These are phyloP conservation scores for Neodidymelliopsis sp. DNA, from an alignment of 2,329 filamentous ascomycete species.

Conservation along the genomic window DNA sequence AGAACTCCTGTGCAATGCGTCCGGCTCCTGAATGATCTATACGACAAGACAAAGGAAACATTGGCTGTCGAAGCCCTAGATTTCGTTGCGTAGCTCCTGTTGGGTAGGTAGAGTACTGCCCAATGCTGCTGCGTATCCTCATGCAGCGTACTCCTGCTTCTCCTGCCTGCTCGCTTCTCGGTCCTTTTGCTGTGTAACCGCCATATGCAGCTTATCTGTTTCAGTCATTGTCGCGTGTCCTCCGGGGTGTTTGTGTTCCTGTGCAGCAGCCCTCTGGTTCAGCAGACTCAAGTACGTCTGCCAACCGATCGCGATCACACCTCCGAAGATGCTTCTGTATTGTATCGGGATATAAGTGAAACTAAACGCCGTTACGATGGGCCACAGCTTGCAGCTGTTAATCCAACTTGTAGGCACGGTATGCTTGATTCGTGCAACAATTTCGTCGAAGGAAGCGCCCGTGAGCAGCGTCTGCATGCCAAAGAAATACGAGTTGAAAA, in stretches of 20 bases:
- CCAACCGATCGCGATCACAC: conserved; percentile 84
- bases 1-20: conserved; percentile 24
- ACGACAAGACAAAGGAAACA: conserved; percentile 19
- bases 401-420: conserved; percentile 79
- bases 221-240: neutral
- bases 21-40: conserved; percentile 3
- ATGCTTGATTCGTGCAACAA: conserved; percentile 72
- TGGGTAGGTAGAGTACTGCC: no score
- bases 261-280: conserved; percentile 74
- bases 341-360: conserved; percentile 84
- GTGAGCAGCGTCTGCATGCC: conserved; percentile 58
- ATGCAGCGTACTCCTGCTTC: conserved; percentile 27
- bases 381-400: conserved; percentile 90
- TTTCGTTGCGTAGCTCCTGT: neutral
- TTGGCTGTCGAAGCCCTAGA: conserved; percentile 1
- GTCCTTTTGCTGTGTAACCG: neutral
- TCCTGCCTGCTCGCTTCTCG: conserved; percentile 6
- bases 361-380: conserved; percentile 82
- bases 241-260: conserved; percentile 50
- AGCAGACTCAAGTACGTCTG: conserved; percentile 88
- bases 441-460: conserved; percentile 70
- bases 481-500: conserved; percentile 62
- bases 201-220: conserved; percentile 5
- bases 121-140: no score
- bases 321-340: conserved; percentile 79